Evolutionary conservation across 352 stramenopile species (phyloP), one percentile per base, ranked within the genome.

Genomic region (Pythium guiyangense): DNA sequence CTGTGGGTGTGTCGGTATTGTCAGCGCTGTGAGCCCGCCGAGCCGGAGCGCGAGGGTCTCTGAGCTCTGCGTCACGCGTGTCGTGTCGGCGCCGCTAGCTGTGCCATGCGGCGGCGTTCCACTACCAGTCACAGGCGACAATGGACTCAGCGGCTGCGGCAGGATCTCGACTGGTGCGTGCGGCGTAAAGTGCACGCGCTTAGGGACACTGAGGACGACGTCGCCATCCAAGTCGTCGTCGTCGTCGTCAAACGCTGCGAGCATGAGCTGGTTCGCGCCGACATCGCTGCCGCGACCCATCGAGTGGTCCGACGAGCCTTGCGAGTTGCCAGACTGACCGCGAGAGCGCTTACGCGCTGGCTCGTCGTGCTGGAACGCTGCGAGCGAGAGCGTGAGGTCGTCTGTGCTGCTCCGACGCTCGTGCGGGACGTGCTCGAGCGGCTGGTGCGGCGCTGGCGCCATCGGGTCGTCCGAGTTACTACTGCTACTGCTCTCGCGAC

Each of bases 271-370:
- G 22, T 26, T 40, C 42, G 29, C 8, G 25, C 22, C 45, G 20
- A 31, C 45, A 26, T 53, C 61, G 37, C 55, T 45, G 39, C 14
- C 9, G n/a, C 42, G 17, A 25, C 17, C 50, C 44, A 64, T 55
- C 52, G 73, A 84, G 39, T 78, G 70, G 18, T 84, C 73, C 0
- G 73, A 83, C 22, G 75, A 86, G 15, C 73, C 67, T 49, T 79
- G 64, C 15, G 73, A 84, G 54, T 81, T 84, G 20, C 68, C 69
- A 49, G 70, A 84, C 56, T 85, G 62, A 22, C 73, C 74, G 27
- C 73, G 67, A 26, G 77, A 81, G 4, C 74, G 76, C 56, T 84
- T 87, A 11, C 70, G 61, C 15, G 63, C 65, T 11, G 65, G 62
- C 12, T 63, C 61, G 15, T 64, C 56, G 26, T 54, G 56, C 8